Evolutionary conservation across 768 basidiomycete genomes (phyloP), one percentile per base, ranked within the genome.

Genomic region (Tricholoma bakamatsutake): DNA sequence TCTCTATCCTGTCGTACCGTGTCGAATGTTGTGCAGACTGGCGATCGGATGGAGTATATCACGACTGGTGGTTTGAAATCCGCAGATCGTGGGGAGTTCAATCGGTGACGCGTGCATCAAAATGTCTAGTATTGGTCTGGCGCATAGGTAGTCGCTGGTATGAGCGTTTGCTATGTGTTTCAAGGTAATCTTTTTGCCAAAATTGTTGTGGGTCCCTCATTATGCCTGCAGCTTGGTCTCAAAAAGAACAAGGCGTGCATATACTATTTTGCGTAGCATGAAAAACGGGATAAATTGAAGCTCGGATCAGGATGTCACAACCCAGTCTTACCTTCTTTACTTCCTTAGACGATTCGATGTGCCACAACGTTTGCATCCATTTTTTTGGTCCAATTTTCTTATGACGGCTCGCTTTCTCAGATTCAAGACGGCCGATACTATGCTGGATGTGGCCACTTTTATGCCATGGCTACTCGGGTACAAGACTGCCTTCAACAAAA

Each of bases 341-440:
- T 31, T 39, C 27, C 42, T 9, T 31, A 17, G 21, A 54, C 40
- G 52, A 49, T 48, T 67, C 65, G 53, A 89, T 89, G 88, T 90
- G 88, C 68, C 80, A 87, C 71, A 88, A 89, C 69, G 88, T 88
- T 62, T 49, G 83, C 73, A 37, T 58, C 31, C 56, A 30, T 18
- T 34, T 37, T 28, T 28, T 50, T 52, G 30, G 1, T 57, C 30
- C 46, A 15, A 28, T 40, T 15, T 47, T 11, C 11, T 35, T 12
- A 35, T 52, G 18, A 30, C 13, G 52, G 45, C 45, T 13, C 27
- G 24, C 46, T 43, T 54, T 46, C 56, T 34, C 61, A 90, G 88
- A 77, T 90, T 59, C 83, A 88, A 57, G 88, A 90, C 66, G 88
- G 88, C 54, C 82, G 87, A 60, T 87, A 76, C 69, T 80, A 88